Evolutionary conservation across 306 rosid genomes (phyloP).

Genomic region (Argentina anserina): DNA sequence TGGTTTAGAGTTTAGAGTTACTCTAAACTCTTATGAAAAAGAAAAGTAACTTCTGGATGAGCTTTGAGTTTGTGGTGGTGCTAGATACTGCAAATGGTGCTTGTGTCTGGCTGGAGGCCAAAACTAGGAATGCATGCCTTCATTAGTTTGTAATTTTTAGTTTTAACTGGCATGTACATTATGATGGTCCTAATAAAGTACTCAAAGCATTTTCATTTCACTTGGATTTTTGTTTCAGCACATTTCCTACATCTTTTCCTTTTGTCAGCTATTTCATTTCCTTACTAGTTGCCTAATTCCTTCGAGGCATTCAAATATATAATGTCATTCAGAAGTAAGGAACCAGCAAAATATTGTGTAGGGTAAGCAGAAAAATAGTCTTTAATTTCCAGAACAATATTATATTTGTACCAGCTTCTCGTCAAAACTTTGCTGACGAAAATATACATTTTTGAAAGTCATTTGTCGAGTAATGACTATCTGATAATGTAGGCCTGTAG

Average conservation of each 20-base stretch:
- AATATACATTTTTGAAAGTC: not conserved
- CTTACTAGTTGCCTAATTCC: not conserved
- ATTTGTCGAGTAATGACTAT: too few relatives aligned
- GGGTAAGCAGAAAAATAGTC: not conserved
- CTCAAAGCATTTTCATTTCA: not conserved
- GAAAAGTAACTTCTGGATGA: not conserved
- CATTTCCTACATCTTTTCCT: not conserved
- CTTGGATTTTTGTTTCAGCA: not conserved
- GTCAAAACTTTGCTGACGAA: not conserved
- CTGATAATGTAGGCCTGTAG: too few relatives aligned
- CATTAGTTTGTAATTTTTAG: conserved; percentile 2
- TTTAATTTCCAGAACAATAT: not conserved
- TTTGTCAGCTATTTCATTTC: not conserved
- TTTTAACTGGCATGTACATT: conserved; percentile 2
- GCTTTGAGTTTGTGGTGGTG: conserved; percentile 1
- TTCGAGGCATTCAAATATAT: not conserved
- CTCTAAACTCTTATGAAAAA: too few relatives aligned
- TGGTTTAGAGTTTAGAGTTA: too few relatives aligned
- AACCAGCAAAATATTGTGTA: not conserved
- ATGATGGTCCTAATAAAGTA: conserved; percentile 5
- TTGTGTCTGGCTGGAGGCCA: conserved; percentile 1
- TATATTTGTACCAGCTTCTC: not conserved
- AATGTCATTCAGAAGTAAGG: not conserved
- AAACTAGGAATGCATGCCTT: conserved; percentile 10
- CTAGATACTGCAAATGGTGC: conserved; percentile 8